Base-by-base conservation (phyloP, 2,329 filamentous ascomycete species). In the Metarhizium rileyi region DNA sequence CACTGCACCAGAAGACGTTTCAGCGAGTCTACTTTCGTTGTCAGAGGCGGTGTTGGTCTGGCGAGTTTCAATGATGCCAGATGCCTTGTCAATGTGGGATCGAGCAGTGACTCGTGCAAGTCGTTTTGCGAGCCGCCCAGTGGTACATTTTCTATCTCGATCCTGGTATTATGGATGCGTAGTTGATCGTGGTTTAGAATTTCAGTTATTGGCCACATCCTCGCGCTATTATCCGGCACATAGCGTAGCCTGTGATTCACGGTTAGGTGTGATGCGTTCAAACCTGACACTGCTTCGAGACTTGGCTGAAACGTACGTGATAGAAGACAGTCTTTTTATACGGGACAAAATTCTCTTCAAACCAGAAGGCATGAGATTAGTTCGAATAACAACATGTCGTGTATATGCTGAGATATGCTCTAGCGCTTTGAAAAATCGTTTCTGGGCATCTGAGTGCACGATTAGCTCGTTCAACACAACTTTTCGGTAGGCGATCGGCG, bases 101-200 rank as follows among this genome's bases (percentile, higher is more conserved):
- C 59, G 16, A 68, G 55, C 53, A 72, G 71, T 1, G 62, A 56
- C 41, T 69, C 62, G 20, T 60, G 57, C n/a, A 61, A 56, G 18
- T 66, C 58, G 18, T 57, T 57, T 43, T 65, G 57, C 30, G 68
- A 65, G 30, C 69, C 63, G 35, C 61, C 59, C 5, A 74, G 56
- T 1, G 71, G 70, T 3, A 75, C 56, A 46, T 67, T 61, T 36
- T 73, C 69, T 46, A 75, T 62, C 22, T 66, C 59, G 3, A 75
- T 55, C 48, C 60, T 64, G 2, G 64, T 66, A 6, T 51, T 53
- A 25, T 59, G 60, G 7, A 54, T 54, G 8, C 58, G 56, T 9
- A 62, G 56, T 28, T 67, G 62, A 4, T 59, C 57, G 18, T 55
- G 50, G 49, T 63, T 62, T 8, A 73, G 57, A 8, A 72, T 58